Evolutionary conservation across 495 filamentous ascomycete genomes (phyloP), one percentile per base, ranked within the genome.

Genomic region (Hyaloscypha hepaticicola): DNA sequence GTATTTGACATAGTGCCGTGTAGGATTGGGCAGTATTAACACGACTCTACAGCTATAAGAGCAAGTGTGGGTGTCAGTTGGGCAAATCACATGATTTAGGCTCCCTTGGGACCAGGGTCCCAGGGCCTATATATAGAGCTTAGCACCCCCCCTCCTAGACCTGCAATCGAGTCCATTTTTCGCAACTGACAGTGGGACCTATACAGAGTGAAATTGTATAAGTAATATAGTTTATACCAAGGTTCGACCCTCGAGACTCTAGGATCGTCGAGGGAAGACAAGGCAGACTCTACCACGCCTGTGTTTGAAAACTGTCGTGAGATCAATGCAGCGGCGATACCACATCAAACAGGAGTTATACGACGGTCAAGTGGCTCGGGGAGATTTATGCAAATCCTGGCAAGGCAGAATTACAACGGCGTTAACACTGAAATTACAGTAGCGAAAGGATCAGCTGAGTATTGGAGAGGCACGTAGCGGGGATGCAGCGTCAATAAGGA

Each of bases 21-120:
- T 16, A 51, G 5, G 48, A 51, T 51, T 51, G 22, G 48, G 48
- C 48, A n/a, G 19, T 24, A 51, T n/a, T n/a, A n/a, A n/a, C 48
- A 51, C 48, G 48, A 51, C 48, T 51, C 48, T 51, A 16, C 48
- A 51, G 48, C 48, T 51, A 24, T 51, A 51, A 51, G 48, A 51
- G 22, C 48, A 51, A 24, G 48, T 51, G 48, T 51, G 48, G 19
- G 16, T n/a, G n/a, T n/a, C n/a, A n/a, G n/a, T n/a, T n/a, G n/a
- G n/a, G n/a, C n/a, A n/a, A n/a, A n/a, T n/a, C n/a, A n/a, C n/a
- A n/a, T 45, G n/a, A n/a, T 19, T 8, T 45, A n/a, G n/a, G n/a
- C n/a, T n/a, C n/a, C n/a, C n/a, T n/a, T n/a, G n/a, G n/a, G n/a
- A n/a, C n/a, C n/a, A n/a, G n/a, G n/a, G n/a, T n/a, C n/a, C n/a